Percentiles rank a stretch among this genome's conserved stretches.
These are phyloP conservation scores for Gnaphalium uliginosum DNA, from an alignment of 129 eudicot species.

Conservation along the genomic window DNA sequence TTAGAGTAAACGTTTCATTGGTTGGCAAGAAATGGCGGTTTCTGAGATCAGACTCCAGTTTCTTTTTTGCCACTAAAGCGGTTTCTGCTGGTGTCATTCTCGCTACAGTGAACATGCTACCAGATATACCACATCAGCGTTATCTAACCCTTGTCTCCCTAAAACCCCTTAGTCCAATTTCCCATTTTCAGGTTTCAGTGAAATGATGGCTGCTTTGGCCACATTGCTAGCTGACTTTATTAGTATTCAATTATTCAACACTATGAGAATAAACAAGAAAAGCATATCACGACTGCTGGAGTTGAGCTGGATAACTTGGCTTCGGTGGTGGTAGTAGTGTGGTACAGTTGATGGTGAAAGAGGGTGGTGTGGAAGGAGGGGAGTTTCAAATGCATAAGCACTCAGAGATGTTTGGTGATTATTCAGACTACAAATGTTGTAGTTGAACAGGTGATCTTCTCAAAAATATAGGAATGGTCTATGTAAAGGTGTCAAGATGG, in stretches of 20 bases:
- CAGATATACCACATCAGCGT: too few relatives aligned
- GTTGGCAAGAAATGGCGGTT: constrained; percentile 60
- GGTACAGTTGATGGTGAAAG: neutral
- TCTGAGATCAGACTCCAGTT: constrained; percentile 56
- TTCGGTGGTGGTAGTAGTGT: neutral
- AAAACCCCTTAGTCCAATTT: neutral
- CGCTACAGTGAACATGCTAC: neutral
- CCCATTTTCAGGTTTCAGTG: neutral
- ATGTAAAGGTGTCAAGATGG: neutral
- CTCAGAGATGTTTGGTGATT: neutral
- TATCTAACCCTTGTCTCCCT: neutral
- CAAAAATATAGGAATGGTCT: neutral
- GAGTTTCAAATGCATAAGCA: constrained; percentile 37
- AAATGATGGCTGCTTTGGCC: neutral
- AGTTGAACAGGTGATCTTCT: neutral
- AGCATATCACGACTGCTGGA: neutral
- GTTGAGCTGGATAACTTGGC: neutral
- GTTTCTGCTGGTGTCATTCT: constrained; percentile 44
- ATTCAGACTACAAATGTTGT: too few relatives aligned
- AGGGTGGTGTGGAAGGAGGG: constrained; percentile 40
- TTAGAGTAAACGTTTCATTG: constrained; percentile 57
- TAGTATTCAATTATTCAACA: neutral
- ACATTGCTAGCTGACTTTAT: neutral
- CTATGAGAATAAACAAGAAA: neutral
- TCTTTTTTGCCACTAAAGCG: constrained; percentile 65